Percentiles rank a stretch among this genome's conserved stretches.
These are phyloP conservation scores for Schizosaccharomyces versatilis DNA, from an alignment of 1,139 yeast genomes.

Conservation along the genomic window DNA sequence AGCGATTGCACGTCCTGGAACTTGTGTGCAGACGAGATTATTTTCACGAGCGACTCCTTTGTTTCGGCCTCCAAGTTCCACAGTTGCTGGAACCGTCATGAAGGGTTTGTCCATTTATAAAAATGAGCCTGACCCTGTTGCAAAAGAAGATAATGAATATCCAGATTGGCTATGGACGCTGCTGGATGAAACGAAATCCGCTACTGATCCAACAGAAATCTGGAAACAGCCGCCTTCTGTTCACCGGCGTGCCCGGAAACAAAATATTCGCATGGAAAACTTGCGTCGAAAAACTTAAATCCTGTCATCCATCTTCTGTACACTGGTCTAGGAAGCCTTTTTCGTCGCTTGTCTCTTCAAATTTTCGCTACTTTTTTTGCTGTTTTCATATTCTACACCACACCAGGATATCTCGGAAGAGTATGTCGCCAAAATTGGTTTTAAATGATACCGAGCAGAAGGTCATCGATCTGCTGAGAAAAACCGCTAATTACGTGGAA, in stretches of 20 bases:
- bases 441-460: not conserved
- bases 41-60: too few relatives aligned
- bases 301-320: too few relatives aligned
- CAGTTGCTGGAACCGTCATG: not conserved
- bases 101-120: not conserved
- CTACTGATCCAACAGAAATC: too few relatives aligned
- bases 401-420: not conserved
- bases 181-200: not conserved
- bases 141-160: slow-evolving; percentile 1
- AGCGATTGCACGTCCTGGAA: too few relatives aligned
- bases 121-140: not conserved
- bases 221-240: not conserved
- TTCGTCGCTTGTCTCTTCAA: not conserved
- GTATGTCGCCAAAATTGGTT: not conserved
- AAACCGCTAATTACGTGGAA: not conserved
- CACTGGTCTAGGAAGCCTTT: not conserved
- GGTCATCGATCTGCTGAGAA: not conserved
- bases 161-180: slow-evolving; percentile 3
- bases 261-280: not conserved
- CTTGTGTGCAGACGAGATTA: too few relatives aligned
- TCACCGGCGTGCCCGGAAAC: not conserved
- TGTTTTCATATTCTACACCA: not conserved
- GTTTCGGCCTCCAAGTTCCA: not conserved
- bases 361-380: not conserved
- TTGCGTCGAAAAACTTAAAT: not conserved